Conservation (phyloP, 2,329 filamentous ascomycete species). For the Botrytis sinoallii region DNA sequence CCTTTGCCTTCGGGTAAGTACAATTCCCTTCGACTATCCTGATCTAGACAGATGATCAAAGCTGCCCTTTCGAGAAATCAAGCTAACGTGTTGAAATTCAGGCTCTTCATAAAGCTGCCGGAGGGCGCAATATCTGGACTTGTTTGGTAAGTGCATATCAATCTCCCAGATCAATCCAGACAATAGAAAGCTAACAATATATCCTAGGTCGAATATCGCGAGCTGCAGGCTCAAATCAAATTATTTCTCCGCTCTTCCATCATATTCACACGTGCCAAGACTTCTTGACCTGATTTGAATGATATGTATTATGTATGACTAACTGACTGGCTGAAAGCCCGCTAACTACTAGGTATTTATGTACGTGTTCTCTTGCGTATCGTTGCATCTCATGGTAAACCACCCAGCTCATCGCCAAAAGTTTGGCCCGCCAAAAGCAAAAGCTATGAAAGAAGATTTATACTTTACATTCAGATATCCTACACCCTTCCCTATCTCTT, state of each 20-base stretch:
- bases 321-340: not conserved
- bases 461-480: constrained; percentile 11
- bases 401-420: not conserved
- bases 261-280: not conserved
- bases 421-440: not conserved
- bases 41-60: not conserved
- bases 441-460: constrained; percentile 20
- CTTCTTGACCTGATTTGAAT: not conserved
- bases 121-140: not conserved
- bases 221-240: not conserved
- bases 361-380: not conserved
- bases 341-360: not conserved
- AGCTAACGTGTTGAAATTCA: not conserved
- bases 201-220: not conserved
- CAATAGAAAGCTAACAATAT: not conserved
- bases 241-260: not conserved
- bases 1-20: not conserved
- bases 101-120: not conserved
- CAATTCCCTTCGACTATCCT: not conserved
- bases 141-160: not conserved
- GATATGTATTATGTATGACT: not conserved
- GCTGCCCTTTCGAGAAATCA: not conserved
- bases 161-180: not conserved
- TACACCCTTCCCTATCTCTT: not conserved
- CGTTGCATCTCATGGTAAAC: not conserved